Percentiles rank a stretch among this genome's conserved stretches.
These are phyloP conservation scores for Starmerella apis DNA, from an alignment of 805 yeast genomes.

Conservation along the genomic window DNA sequence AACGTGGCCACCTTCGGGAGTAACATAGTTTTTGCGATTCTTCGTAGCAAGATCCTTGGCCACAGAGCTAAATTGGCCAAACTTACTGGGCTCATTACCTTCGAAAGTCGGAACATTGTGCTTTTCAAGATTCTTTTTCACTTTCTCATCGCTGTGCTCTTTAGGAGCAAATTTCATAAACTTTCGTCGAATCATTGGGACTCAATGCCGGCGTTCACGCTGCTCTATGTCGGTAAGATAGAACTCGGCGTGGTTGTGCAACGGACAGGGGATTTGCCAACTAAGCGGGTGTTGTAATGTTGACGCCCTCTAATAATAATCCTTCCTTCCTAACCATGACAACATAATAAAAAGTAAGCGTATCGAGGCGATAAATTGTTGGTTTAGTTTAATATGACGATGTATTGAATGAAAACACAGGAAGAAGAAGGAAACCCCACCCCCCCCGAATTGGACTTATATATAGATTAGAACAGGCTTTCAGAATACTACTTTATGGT, in stretches of 20 bases:
- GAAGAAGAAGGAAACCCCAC: too few species aligned
- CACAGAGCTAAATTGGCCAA: slow-evolving; percentile 41
- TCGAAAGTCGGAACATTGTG: slow-evolving; percentile 38
- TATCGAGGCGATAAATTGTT: not conserved
- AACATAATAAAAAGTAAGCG: not conserved
- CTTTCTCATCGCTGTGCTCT: slow-evolving; percentile 43
- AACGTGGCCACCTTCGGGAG: slow-evolving; percentile 20
- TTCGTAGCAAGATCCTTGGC: slow-evolving; percentile 37
- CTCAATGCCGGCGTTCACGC: not conserved
- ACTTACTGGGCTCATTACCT: slow-evolving; percentile 38
- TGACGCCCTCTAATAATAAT: not conserved
- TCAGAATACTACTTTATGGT: too few species aligned
- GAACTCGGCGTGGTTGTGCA: not conserved
- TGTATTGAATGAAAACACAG: too few species aligned
- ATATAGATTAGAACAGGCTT: too few species aligned
- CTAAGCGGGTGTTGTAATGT: not conserved
- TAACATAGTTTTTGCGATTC: slow-evolving; percentile 16
- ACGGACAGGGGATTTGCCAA: not conserved
- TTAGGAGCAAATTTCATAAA: slow-evolving; percentile 38
- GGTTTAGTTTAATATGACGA: too few species aligned
- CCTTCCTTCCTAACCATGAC: not conserved
- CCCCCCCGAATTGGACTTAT: too few species aligned
- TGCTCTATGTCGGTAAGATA: not conserved
- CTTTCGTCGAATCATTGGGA: slow-evolving; percentile 26
- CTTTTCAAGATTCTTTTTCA: slow-evolving; percentile 35